phyloP scores from a whole-genome alignment of 345 rosid species.

The Salix exigua region DNA sequence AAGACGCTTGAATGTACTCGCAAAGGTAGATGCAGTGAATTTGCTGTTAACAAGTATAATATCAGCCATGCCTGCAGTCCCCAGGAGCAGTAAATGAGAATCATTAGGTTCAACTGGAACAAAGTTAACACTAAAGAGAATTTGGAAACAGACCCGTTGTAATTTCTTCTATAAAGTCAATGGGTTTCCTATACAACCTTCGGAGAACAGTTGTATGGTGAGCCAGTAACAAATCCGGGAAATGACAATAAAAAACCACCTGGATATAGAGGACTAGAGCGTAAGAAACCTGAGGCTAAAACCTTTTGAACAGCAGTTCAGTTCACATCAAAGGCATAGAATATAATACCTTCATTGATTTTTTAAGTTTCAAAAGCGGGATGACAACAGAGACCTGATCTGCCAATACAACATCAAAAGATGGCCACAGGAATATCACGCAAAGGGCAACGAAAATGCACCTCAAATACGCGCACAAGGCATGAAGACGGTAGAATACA shows the following conservation, averaged over 20 bases:
- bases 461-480: constrained; percentile 74
- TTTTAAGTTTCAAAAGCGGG: constrained; percentile 71
- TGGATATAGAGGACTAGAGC: constrained; percentile 16
- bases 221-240: constrained; percentile 82
- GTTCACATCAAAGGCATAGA: background rate
- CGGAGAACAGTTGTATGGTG: constrained; percentile 74
- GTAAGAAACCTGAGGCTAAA: background rate
- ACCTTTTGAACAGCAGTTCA: background rate
- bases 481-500: constrained; percentile 80
- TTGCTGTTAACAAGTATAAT: constrained; percentile 80
- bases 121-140: background rate
- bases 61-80: constrained; percentile 76
- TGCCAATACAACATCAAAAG: constrained; percentile 68
- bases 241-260: constrained; percentile 95
- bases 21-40: constrained; percentile 83
- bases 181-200: constrained; percentile 76
- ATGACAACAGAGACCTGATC: constrained; percentile 85
- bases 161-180: constrained; percentile 71
- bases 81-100: constrained; percentile 7
- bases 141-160: constrained; percentile 57
- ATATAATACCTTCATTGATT: constrained; percentile 54
- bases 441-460: constrained; percentile 82
- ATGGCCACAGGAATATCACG: constrained; percentile 63
- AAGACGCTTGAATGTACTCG: constrained; percentile 73
- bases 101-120: background rate